A percentile compares a stretch with the other conserved stretches of the same genome.
phyloP scores from a whole-genome alignment of 2,329 filamentous ascomycete species.

The Fusarium haematococcum region DNA sequence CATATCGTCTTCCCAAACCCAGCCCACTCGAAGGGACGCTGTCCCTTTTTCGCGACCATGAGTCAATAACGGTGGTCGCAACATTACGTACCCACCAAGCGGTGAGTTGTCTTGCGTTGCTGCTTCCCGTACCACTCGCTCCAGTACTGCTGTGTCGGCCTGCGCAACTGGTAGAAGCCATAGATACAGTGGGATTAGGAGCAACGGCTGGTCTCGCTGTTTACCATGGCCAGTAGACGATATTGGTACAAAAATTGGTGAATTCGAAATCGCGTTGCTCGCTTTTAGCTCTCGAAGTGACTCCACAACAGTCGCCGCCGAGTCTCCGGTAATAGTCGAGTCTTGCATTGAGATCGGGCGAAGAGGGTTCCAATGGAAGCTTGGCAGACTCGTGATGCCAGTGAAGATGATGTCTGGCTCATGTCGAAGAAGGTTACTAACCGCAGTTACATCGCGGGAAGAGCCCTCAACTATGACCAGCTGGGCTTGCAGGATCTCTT shows the following conservation, averaged over 20 bases:
- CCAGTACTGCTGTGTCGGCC: neutral
- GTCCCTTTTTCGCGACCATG: slow-evolving; percentile 2
- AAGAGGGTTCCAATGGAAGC: neutral
- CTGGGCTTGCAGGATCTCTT: neutral
- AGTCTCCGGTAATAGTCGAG: slow-evolving; percentile 5
- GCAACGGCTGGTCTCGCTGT: neutral
- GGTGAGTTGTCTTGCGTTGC: neutral
- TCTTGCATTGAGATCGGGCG: slow-evolving; percentile 5
- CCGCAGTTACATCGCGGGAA: slow-evolving; percentile 2
- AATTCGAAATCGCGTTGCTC: neutral
- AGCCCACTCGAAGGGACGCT: neutral
- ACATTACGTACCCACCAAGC: neutral
- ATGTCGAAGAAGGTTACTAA: neutral
- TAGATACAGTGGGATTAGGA: neutral
- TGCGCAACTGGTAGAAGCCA: slow-evolving; percentile 7
- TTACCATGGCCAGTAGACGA: slow-evolving; percentile 4
- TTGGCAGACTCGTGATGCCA: slow-evolving; percentile 3
- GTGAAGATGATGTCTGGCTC: slow-evolving; percentile 9
- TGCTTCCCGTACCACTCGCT: neutral
- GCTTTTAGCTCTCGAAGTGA: slow-evolving; percentile 1
- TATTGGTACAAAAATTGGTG: slow-evolving; percentile 5
- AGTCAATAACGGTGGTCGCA: neutral
- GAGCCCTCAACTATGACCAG: slow-evolving; percentile 1
- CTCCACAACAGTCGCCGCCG: neutral
- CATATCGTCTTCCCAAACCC: slow-evolving; percentile 2